phyloP scores from a whole-genome alignment of 1,284 basidiomycete genomes.

The Ceratobasidium papillatum region DNA sequence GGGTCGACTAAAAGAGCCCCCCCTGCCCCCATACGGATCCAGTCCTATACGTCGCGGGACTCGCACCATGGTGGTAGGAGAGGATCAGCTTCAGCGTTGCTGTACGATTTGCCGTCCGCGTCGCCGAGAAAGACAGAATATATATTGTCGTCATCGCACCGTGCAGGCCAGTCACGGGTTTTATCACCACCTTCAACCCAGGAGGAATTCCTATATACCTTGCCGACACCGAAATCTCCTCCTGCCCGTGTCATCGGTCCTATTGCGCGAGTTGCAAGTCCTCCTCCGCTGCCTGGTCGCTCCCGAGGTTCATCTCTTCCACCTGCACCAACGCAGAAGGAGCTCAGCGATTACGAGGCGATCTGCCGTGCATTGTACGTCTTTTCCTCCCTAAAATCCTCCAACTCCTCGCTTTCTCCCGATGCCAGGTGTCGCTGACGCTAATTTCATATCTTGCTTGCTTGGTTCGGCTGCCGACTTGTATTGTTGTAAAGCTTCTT shows the following conservation, averaged over 20 bases:
- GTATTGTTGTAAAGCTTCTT: conserved; percentile 42
- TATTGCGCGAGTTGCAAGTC: background rate
- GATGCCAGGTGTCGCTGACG: conserved; percentile 33
- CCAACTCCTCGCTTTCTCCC: conserved; percentile 12
- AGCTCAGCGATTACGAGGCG: conserved; percentile 43
- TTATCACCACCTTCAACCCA: conserved; percentile 2
- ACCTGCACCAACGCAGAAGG: conserved; percentile 34
- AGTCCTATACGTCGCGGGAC: conserved; percentile 2
- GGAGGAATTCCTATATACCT: conserved; percentile 20
- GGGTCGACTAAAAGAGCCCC: conserved; percentile 16
- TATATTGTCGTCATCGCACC: background rate
- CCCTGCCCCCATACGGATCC: conserved; percentile 26
- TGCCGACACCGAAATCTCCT: conserved; percentile 7
- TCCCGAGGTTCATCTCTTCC: conserved; percentile 18
- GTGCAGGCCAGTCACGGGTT: background rate
- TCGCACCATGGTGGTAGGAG: conserved; percentile 18
- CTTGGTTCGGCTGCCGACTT: conserved; percentile 15
- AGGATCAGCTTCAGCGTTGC: conserved; percentile 18
- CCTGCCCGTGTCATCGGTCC: conserved; percentile 17
- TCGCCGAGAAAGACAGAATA: conserved; percentile 28
- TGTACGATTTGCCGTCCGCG: conserved; percentile 32
- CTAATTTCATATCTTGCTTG: conserved; percentile 12
- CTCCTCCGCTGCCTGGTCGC: conserved; percentile 18
- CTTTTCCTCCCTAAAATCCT: background rate
- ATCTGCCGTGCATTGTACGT: conserved; percentile 43